Conservation (phyloP, 805 yeast genomes). For the Saturnispora serradocipensis region DNA sequence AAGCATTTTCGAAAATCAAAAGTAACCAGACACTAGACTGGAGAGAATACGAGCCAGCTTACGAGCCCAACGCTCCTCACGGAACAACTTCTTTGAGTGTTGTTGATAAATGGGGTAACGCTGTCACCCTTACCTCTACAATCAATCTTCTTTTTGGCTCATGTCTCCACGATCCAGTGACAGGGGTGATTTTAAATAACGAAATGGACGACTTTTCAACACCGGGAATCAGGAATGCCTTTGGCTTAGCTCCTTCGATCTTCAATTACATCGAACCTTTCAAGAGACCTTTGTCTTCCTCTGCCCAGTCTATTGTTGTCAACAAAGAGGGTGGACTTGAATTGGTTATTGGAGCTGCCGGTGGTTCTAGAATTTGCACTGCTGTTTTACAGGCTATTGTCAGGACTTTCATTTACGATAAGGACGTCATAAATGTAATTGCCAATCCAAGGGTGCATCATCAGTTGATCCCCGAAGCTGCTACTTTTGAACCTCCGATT, state of each 20-base stretch:
- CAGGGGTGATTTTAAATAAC: conserved; percentile 79
- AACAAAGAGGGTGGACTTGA: conserved; percentile 40
- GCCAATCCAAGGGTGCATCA: conserved; percentile 83
- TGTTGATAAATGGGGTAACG: conserved; percentile 64
- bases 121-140: conserved; percentile 84
- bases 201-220: conserved; percentile 93
- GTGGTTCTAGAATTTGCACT: conserved; percentile 82
- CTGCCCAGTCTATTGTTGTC: conserved; percentile 65
- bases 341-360: conserved; percentile 82
- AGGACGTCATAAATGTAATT: conserved; percentile 57
- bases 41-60: conserved; percentile 72
- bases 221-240: conserved; percentile 62
- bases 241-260: conserved; percentile 71
- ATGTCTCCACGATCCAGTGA: conserved; percentile 63
- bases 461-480: conserved; percentile 69
- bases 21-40: conserved; percentile 53
- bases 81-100: conserved; percentile 88
- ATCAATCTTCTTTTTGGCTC: conserved; percentile 81
- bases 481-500: conserved; percentile 51
- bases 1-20: conserved; percentile 41
- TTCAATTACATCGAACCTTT: conserved; percentile 69
- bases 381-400: conserved; percentile 75
- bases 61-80: conserved; percentile 67
- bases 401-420: conserved; percentile 48
- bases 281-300: conserved; percentile 79